These are phyloP conservation scores for Ophiocordyceps camponoti-rufipedis DNA, from an alignment of 2,329 filamentous ascomycete genomes.

Conservation along the genomic window DNA sequence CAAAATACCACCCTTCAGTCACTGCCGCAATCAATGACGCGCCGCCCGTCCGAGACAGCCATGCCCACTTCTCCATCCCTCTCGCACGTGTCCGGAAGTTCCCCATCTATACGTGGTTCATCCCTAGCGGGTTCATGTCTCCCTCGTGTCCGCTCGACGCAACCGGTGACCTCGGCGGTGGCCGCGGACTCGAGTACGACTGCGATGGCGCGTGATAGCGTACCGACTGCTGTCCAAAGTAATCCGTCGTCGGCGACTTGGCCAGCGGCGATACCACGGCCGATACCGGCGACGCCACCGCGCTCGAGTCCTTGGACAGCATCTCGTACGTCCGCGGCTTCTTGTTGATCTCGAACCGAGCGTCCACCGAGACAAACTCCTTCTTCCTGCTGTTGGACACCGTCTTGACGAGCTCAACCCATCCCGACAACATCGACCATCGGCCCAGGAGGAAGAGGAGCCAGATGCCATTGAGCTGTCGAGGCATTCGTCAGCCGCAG, in stretches of 20 bases:
- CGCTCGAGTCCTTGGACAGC: conserved; percentile 42
- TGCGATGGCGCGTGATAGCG: conserved; percentile 34
- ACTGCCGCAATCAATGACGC: no score
- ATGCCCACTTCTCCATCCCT: not conserved
- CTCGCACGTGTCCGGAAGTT: not conserved
- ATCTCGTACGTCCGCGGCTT: conserved; percentile 64
- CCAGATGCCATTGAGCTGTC: conserved; percentile 67
- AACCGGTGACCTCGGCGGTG: conserved; percentile 22
- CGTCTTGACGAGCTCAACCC: conserved; percentile 46
- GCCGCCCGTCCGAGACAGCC: no score
- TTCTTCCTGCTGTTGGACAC: conserved; percentile 35
- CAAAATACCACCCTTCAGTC: no score
- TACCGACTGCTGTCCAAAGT: conserved; percentile 30
- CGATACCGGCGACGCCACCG: conserved; percentile 32
- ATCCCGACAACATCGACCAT: conserved; percentile 70
- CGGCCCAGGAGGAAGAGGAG: conserved; percentile 66
- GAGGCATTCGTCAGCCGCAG: not conserved
- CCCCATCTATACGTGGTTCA: conserved; percentile 32
- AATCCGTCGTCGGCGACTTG: conserved; percentile 33
- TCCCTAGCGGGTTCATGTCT: conserved; percentile 33
- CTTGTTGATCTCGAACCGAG: conserved; percentile 40
- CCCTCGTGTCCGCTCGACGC: conserved; percentile 13
- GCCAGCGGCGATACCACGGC: conserved; percentile 16
- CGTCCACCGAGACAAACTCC: conserved; percentile 84
- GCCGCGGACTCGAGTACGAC: conserved; percentile 37